Conservation (phyloP, 345 rosid species). For the Hypericum perforatum region DNA sequence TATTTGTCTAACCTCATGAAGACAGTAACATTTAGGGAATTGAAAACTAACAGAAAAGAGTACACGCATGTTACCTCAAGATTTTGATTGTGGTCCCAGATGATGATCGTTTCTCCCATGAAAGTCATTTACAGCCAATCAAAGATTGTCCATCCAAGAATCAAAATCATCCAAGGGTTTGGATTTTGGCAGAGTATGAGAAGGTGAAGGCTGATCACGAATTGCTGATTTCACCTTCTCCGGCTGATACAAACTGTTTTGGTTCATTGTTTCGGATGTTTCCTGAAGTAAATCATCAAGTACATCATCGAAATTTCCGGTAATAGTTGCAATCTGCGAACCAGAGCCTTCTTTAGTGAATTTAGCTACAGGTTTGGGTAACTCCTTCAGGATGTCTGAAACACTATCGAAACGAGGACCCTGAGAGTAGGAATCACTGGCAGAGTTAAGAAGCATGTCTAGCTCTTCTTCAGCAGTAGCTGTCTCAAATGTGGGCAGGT, state of each 20-base stretch:
- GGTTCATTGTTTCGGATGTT: conserved; percentile 25
- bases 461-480: conserved; percentile 49
- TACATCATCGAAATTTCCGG: conserved; percentile 28
- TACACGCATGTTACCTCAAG: too few relatives aligned
- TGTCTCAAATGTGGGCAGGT: conserved; percentile 20
- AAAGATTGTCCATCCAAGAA: conserved; percentile 76
- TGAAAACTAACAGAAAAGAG: too few relatives aligned
- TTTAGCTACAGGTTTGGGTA: conserved; percentile 12
- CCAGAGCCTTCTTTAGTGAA: conserved; percentile 8
- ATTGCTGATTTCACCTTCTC: conserved; percentile 8
- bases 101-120: too few relatives aligned
- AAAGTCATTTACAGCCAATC: conserved; percentile 7
- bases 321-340: conserved; percentile 6
- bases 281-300: conserved; percentile 58
- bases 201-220: conserved; percentile 17
- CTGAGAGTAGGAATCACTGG: conserved; percentile 21
- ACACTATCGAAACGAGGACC: conserved; percentile 15
- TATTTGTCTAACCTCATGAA: too few relatives aligned
- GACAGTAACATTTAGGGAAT: too few relatives aligned
- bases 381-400: conserved; percentile 6
- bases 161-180: conserved; percentile 65
- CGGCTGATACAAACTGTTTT: conserved; percentile 11
- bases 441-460: conserved; percentile 56
- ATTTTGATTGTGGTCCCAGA: too few relatives aligned
- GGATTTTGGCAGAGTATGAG: conserved; percentile 30